Base-by-base conservation (phyloP, 176 grass and related monocot species). In the Zoysia japonica region DNA sequence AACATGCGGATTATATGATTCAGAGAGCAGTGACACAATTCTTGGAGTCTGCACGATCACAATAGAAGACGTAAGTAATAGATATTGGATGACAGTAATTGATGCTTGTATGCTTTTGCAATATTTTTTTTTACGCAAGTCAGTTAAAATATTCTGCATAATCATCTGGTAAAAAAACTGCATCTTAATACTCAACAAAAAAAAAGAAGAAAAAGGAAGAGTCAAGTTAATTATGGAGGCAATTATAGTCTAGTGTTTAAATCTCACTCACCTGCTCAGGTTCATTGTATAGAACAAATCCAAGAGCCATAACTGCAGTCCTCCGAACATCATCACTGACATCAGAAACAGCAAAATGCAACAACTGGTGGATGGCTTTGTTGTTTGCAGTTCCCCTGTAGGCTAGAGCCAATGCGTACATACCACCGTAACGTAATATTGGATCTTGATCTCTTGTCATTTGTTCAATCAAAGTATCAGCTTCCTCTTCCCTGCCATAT, bases 361-460 rank as follows among this genome's bases (percentile, higher is more conserved):
- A 84, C 66, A 99, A 79, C 79, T 99, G 96, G 74, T 95, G 96
- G 78, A 99, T 99, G 77, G 96, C 96, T 78, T 96, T 99, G 79
- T 99, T 99, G 61, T 99, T 99, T 40, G 96, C 84, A 20, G 96
- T 99, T 77, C 96, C 96, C 56, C 92, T 93, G 81, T 99, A 96
- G 72, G 92, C 96, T 81, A 99, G 89, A 75, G 89, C 96, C 82
- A 99, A 91, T 56, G 96, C 96, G 3, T 99, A 99, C 96, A 99
- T 99, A 39, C 96, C 96, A 85, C 96, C 96, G 62, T 99, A 95
- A 84, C 96, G 88, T 74, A 99, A 77, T 91, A 99, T 99, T 76
- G 96, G 96, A 86, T 99, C 96, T 91, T 99, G 96, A 80, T 99
- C 96, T 80, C 92, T 93, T 47, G 92, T 99, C 90, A 99, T 86